Percentiles rank a stretch among this genome's conserved stretches.
phyloP scores from a whole-genome alignment of 2,329 filamentous ascomycete genomes.

The Cordyceps farinosa region DNA sequence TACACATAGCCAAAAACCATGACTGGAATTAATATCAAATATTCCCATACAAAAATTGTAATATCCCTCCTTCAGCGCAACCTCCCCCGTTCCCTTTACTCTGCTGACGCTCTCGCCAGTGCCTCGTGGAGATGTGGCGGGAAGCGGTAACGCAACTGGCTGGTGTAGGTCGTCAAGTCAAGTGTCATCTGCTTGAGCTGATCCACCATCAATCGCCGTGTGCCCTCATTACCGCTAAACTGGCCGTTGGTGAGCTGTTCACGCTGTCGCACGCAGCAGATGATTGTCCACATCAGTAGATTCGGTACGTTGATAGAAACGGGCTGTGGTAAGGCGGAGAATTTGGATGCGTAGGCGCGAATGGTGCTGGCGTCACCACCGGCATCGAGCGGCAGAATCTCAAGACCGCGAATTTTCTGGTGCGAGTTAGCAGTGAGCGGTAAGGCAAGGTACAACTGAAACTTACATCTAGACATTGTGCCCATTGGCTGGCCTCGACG shows the following conservation, averaged over 20 bases:
- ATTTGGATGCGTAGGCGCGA: constrained; percentile 74
- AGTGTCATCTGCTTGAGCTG: constrained; percentile 75
- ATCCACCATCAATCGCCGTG: constrained; percentile 60
- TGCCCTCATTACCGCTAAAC: constrained; percentile 71
- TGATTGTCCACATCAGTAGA: constrained; percentile 89
- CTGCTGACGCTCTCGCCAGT: constrained; percentile 74
- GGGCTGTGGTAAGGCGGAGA: constrained; percentile 72
- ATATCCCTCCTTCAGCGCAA: neutral
- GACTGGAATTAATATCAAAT: constrained; percentile 1
- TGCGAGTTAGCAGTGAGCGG: constrained; percentile 21
- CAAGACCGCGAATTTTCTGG: constrained; percentile 68
- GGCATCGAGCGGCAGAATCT: constrained; percentile 76
- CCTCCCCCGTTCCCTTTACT: constrained; percentile 36
- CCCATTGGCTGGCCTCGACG: constrained; percentile 54
- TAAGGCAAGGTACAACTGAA: constrained; percentile 2
- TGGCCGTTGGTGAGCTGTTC: constrained; percentile 65
- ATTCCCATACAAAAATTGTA: constrained; percentile 4
- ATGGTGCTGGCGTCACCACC: constrained; percentile 73
- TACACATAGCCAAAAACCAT: constrained; percentile 14
- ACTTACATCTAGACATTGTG: constrained; percentile 56
- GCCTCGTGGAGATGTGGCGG: constrained; percentile 85
- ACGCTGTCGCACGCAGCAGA: constrained; percentile 76
- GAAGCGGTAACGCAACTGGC: constrained; percentile 86
- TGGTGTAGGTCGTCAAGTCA: constrained; percentile 91
- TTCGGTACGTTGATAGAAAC: constrained; percentile 88